These are phyloP conservation scores for Blumeriella jaapii DNA, from an alignment of 2,329 filamentous ascomycete species.

Conservation along the genomic window DNA sequence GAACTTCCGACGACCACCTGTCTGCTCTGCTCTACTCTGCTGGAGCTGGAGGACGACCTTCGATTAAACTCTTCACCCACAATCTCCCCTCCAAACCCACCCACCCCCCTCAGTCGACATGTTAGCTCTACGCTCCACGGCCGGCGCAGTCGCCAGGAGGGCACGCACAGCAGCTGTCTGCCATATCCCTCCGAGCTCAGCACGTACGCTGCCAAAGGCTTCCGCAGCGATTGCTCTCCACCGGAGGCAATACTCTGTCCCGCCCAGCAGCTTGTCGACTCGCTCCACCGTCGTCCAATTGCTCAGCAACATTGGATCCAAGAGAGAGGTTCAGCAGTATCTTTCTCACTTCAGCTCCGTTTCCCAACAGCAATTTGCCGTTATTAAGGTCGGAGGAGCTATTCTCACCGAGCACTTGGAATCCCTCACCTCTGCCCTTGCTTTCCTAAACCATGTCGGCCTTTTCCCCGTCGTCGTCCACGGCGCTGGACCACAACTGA, in stretches of 20 bases:
- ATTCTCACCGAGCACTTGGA: slow-evolving; percentile 92
- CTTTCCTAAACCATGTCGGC: slow-evolving; percentile 88
- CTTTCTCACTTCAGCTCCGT: slow-evolving; percentile 95
- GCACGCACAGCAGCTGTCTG: slow-evolving; percentile 20
- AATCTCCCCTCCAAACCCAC: slow-evolving; percentile 19
- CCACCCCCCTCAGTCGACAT: slow-evolving; percentile 17
- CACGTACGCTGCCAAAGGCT: slow-evolving; percentile 22
- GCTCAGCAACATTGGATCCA: slow-evolving; percentile 90
- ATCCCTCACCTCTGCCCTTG: slow-evolving; percentile 77
- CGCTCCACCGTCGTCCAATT: slow-evolving; percentile 79
- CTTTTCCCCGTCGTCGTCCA: slow-evolving; percentile 94
- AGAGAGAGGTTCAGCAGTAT: slow-evolving; percentile 94
- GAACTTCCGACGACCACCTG: slow-evolving; percentile 15
- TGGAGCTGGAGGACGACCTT: slow-evolving; percentile 19
- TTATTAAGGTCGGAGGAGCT: slow-evolving; percentile 95
- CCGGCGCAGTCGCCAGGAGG: slow-evolving; percentile 23
- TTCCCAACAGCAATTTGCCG: slow-evolving; percentile 91
- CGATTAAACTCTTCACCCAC: not conserved
- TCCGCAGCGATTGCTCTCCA: slow-evolving; percentile 18
- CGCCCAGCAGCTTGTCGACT: slow-evolving; percentile 33
- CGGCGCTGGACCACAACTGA: slow-evolving; percentile 88
- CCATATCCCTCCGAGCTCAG: slow-evolving; percentile 14
- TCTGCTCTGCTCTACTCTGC: slow-evolving; percentile 16
- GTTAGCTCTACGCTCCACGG: slow-evolving; percentile 26
- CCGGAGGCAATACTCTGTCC: slow-evolving; percentile 23